Evolutionary conservation across 257 asterid species (phyloP).

Genomic region (Przewalskia tangutica): DNA sequence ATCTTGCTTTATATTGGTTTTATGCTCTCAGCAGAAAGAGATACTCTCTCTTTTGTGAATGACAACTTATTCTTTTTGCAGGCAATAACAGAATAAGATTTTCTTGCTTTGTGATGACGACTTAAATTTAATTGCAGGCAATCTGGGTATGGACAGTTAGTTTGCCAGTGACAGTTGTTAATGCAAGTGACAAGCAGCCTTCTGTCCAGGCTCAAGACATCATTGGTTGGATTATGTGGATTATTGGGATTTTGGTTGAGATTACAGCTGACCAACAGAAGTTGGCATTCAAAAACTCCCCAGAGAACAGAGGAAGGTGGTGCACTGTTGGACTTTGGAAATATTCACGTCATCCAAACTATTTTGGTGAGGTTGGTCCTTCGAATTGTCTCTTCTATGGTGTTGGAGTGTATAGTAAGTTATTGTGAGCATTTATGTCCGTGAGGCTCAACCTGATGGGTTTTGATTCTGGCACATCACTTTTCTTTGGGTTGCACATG

Average conservation of each 20-base stretch:
- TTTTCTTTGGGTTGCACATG: no score
- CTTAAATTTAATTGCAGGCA: constrained; percentile 37
- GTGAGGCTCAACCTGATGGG: not conserved
- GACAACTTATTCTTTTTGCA: constrained; percentile 6
- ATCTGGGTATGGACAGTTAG: constrained; percentile 99
- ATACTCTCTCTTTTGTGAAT: not conserved
- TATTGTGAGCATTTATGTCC: not conserved
- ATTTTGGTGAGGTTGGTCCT: constrained; percentile 77
- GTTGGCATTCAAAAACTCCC: constrained; percentile 52
- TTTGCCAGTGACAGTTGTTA: constrained; percentile 83
- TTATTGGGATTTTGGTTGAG: constrained; percentile 54
- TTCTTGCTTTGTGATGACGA: not conserved
- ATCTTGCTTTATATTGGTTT: not conserved
- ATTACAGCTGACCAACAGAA: constrained; percentile 89
- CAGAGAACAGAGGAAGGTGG: constrained; percentile 80
- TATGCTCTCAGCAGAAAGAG: not conserved
- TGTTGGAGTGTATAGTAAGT: not conserved
- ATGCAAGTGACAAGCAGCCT: constrained; percentile 62
- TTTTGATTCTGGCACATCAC: no score
- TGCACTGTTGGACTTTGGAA: constrained; percentile 79
- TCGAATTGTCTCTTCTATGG: not conserved
- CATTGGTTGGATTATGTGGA: constrained; percentile 86
- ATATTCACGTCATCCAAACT: constrained; percentile 96
- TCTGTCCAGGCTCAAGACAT: constrained; percentile 54
- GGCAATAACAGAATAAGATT: constrained; percentile 30